These are phyloP conservation scores for Pyrenula aspistea DNA, from an alignment of 495 filamentous ascomycete species.

Conservation along the genomic window DNA sequence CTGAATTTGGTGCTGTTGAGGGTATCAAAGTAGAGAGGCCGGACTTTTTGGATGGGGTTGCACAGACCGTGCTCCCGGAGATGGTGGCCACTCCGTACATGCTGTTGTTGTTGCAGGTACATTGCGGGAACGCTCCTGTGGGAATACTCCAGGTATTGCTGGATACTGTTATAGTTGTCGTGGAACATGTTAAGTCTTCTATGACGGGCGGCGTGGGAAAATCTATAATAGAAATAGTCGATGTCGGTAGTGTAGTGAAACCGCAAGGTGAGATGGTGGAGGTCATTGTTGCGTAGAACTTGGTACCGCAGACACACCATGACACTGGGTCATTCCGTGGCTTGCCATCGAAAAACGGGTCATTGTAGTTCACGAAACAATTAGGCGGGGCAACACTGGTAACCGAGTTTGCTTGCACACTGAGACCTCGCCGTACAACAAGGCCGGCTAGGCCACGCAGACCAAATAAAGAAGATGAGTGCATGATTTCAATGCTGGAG, in stretches of 20 bases:
- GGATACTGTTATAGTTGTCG: neutral
- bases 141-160: neutral
- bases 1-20: neutral
- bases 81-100: neutral
- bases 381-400: too few relatives aligned
- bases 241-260: neutral
- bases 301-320: neutral
- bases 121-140: neutral
- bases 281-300: neutral
- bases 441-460: too few relatives aligned
- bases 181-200: neutral
- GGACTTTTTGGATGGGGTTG: neutral
- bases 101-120: neutral
- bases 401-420: too few relatives aligned
- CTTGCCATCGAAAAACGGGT: neutral
- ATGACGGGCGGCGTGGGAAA: neutral
- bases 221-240: neutral
- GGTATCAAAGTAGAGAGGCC: neutral
- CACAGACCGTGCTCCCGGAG: neutral
- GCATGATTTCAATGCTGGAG: too few relatives aligned
- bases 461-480: too few relatives aligned
- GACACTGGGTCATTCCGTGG: neutral
- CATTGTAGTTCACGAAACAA: neutral
- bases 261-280: neutral
- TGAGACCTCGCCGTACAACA: too few relatives aligned